Conservation (phyloP, 2,329 filamentous ascomycete species). For the Penicillium sp. region DNA sequence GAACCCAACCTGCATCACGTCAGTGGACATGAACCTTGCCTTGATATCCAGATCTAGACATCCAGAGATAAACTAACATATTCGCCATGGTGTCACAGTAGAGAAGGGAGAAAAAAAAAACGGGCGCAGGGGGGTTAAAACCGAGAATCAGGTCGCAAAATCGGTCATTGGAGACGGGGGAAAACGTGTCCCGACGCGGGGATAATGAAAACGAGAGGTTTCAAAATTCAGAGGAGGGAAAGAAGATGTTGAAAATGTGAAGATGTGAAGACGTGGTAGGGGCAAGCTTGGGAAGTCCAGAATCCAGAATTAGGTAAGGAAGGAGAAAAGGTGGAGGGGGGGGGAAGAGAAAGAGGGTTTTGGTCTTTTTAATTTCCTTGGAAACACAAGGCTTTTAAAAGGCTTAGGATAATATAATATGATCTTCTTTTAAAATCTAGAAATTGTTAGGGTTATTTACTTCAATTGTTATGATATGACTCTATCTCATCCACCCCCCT, state of each 20-base stretch:
- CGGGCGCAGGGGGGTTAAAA: slow-evolving; percentile 2
- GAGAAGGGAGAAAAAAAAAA: slow-evolving; percentile 4
- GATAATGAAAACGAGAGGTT: not conserved
- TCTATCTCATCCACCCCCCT: slow-evolving; percentile 11
- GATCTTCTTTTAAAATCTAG: not conserved
- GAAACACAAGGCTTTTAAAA: not conserved
- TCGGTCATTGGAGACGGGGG: slow-evolving; percentile 2
- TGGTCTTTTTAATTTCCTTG: not conserved
- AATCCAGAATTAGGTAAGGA: slow-evolving; percentile 18
- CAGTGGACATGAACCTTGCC: slow-evolving; percentile 6
- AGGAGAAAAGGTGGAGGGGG: slow-evolving; percentile 15
- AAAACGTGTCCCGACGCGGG: not conserved
- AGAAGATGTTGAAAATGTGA: not conserved
- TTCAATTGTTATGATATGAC: slow-evolving; percentile 6
- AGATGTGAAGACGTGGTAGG: slow-evolving; percentile 6
- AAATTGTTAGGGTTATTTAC: not conserved
- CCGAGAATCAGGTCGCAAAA: not conserved
- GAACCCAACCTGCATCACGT: slow-evolving; percentile 58
- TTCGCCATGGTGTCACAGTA: slow-evolving; percentile 24
- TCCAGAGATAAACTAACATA: slow-evolving; percentile 16
- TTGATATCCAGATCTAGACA: not conserved
- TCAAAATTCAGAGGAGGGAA: not conserved
- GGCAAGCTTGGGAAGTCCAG: slow-evolving; percentile 6
- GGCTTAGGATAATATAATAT: not conserved
- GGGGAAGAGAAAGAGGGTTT: not conserved